Conservation (phyloP, 306 rosid species). For the Lotus japonicus region DNA sequence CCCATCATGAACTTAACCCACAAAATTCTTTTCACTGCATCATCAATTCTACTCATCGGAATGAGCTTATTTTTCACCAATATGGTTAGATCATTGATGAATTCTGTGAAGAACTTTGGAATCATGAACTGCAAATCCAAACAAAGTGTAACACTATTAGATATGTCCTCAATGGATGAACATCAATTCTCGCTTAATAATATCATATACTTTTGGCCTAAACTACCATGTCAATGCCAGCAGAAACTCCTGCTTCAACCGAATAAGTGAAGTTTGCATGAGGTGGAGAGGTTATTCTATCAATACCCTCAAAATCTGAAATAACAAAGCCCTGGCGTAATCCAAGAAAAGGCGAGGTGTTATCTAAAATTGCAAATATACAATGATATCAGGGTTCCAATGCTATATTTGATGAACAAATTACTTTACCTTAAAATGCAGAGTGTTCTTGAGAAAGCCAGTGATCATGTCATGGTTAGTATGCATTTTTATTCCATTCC, state of each 20-base stretch:
- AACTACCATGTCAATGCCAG: conserved; percentile 51
- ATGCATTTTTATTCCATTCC: conserved; percentile 48
- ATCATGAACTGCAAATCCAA: conserved; percentile 31
- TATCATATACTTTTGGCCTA: neutral
- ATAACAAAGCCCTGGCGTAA: conserved; percentile 41
- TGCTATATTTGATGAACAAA: neutral
- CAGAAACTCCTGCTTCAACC: conserved; percentile 33
- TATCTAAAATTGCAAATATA: neutral
- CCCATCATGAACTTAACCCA: conserved; percentile 44
- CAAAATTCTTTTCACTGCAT: conserved; percentile 44
- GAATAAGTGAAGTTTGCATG: conserved; percentile 42
- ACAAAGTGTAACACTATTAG: conserved; percentile 9
- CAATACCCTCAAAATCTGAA: conserved; percentile 46
- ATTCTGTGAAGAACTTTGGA: conserved; percentile 30
- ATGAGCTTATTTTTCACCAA: conserved; percentile 34
- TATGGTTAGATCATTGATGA: conserved; percentile 31
- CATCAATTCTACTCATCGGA: conserved; percentile 43
- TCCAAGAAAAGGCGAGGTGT: neutral
- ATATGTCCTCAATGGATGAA: neutral
- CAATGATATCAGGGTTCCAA: neutral
- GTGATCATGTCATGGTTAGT: conserved; percentile 32
- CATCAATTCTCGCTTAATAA: neutral
- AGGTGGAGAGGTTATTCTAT: conserved; percentile 37
- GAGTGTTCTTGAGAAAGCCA: conserved; percentile 33
- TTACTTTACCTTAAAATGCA: conserved; percentile 31